These are phyloP conservation scores for Trichoderma semiorbis DNA, from an alignment of 2,329 filamentous ascomycete species.

Conservation along the genomic window DNA sequence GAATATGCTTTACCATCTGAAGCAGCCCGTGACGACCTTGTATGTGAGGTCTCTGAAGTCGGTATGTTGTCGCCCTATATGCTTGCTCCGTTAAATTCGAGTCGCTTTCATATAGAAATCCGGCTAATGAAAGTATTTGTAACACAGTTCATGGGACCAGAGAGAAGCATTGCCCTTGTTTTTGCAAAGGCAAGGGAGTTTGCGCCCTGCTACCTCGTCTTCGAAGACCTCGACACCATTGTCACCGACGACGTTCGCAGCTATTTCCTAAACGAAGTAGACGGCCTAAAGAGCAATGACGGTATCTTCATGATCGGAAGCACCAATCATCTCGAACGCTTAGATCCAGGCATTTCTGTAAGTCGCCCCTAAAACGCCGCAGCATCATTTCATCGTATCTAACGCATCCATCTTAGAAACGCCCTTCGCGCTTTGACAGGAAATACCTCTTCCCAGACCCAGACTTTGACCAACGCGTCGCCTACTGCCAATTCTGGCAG, in stretches of 20 bases:
- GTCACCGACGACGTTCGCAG: slow-evolving; percentile 57
- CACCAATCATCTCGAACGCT: slow-evolving; percentile 62
- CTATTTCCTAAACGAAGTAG: slow-evolving; percentile 72
- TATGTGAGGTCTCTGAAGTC: slow-evolving; percentile 55
- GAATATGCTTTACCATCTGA: slow-evolving; percentile 55
- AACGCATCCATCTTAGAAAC: slow-evolving; percentile 41
- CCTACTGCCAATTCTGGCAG: slow-evolving; percentile 63
- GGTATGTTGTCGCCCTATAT: slow-evolving; percentile 27
- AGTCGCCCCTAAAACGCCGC: slow-evolving; percentile 19
- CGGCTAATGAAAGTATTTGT: background rate
- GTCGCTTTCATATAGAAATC: background rate
- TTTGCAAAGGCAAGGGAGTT: slow-evolving; percentile 58
- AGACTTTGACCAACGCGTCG: slow-evolving; percentile 48
- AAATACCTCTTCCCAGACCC: slow-evolving; percentile 65
- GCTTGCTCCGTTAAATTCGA: slow-evolving; percentile 6
- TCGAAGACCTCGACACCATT: slow-evolving; percentile 69
- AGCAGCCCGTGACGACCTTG: slow-evolving; percentile 53
- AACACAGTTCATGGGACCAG: slow-evolving; percentile 50
- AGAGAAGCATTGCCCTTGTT: slow-evolving; percentile 50
- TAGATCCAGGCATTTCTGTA: slow-evolving; percentile 63
- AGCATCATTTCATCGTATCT: background rate
- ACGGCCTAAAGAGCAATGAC: slow-evolving; percentile 66
- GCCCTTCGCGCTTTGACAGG: slow-evolving; percentile 63
- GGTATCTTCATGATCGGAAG: slow-evolving; percentile 67
- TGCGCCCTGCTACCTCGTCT: slow-evolving; percentile 66